Evolutionary conservation across 306 rosid species (phyloP).

Genomic region (Senna tora): DNA sequence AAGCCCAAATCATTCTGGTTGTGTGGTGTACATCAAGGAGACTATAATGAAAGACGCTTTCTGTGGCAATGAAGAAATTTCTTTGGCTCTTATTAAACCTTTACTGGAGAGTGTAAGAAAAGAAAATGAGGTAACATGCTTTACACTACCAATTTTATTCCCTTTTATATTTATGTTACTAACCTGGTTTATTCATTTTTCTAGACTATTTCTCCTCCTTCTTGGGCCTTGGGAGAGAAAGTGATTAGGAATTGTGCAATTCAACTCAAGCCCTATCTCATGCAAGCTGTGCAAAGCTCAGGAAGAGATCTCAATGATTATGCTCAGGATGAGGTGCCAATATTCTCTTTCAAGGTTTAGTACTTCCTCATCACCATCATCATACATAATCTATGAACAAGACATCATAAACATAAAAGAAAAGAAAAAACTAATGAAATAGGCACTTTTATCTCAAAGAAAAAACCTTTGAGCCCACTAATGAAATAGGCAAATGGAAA

Average conservation of each 20-base stretch:
- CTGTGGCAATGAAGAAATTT: constrained; percentile 71
- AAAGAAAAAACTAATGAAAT: too few relatives aligned
- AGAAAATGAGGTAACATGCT: constrained; percentile 56
- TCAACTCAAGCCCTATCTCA: too few relatives aligned
- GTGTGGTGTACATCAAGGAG: constrained; percentile 57
- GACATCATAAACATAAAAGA: too few relatives aligned
- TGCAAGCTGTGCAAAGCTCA: too few relatives aligned
- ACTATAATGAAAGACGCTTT: constrained; percentile 58
- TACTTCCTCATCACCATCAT: too few relatives aligned
- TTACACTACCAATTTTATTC: constrained; percentile 26
- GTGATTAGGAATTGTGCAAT: constrained; percentile 61
- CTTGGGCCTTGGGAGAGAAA: constrained; percentile 65
- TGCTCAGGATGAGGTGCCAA: too few relatives aligned
- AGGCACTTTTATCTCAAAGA: too few relatives aligned
- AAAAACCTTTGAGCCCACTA: too few relatives aligned
- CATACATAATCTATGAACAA: too few relatives aligned
- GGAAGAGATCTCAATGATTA: too few relatives aligned
- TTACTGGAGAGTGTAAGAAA: constrained; percentile 57
- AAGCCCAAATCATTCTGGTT: constrained; percentile 58
- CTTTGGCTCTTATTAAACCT: constrained; percentile 56
- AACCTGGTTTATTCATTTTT: constrained; percentile 38
- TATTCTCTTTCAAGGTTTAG: too few relatives aligned
- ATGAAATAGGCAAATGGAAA: constrained; percentile 48
- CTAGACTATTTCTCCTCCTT: constrained; percentile 56
- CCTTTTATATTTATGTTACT: constrained; percentile 7